Evolutionary conservation across 2,329 filamentous ascomycete species (phyloP).

Genomic region (Alternaria incomplexa): DNA sequence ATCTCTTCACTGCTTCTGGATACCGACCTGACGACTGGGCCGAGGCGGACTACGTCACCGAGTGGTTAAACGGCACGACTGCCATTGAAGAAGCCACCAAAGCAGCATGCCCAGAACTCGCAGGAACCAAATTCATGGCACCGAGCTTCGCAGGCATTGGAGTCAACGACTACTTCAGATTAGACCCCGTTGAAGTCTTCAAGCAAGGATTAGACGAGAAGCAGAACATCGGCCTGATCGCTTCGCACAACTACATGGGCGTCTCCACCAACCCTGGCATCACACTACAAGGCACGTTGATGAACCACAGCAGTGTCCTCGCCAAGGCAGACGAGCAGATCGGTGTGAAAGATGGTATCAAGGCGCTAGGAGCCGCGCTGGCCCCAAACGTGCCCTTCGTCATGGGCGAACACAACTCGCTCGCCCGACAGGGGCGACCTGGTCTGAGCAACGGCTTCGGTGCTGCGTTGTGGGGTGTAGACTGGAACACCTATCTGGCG

Average conservation of each 20-base stretch:
- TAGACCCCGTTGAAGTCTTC: background rate
- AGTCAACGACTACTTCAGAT: background rate
- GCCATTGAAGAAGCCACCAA: background rate
- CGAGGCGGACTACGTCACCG: slow-evolving; percentile 52
- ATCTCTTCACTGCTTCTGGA: slow-evolving; percentile 60
- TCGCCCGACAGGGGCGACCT: slow-evolving; percentile 66
- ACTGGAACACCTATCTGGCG: slow-evolving; percentile 66
- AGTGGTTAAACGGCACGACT: slow-evolving; percentile 6
- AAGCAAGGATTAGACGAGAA: slow-evolving; percentile 28
- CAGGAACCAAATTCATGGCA: slow-evolving; percentile 1
- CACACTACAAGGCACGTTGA: slow-evolving; percentile 66
- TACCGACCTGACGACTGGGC: slow-evolving; percentile 61
- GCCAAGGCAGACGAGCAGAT: background rate
- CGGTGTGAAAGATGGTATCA: slow-evolving; percentile 57
- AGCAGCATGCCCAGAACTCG: background rate
- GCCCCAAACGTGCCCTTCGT: slow-evolving; percentile 57
- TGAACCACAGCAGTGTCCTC: slow-evolving; percentile 66
- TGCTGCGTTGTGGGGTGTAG: slow-evolving; percentile 69
- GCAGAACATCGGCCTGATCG: slow-evolving; percentile 57
- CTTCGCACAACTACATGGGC: slow-evolving; percentile 68
- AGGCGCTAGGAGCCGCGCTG: slow-evolving; percentile 49
- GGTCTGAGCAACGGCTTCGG: slow-evolving; percentile 71
- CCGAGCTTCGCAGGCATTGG: slow-evolving; percentile 7
- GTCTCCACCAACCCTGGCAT: slow-evolving; percentile 64
- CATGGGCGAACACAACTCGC: slow-evolving; percentile 66